Evolutionary conservation across 2,329 filamentous ascomycete genomes (phyloP), one percentile per base, ranked within the genome.

Genomic region (Fusarium duplospermum): DNA sequence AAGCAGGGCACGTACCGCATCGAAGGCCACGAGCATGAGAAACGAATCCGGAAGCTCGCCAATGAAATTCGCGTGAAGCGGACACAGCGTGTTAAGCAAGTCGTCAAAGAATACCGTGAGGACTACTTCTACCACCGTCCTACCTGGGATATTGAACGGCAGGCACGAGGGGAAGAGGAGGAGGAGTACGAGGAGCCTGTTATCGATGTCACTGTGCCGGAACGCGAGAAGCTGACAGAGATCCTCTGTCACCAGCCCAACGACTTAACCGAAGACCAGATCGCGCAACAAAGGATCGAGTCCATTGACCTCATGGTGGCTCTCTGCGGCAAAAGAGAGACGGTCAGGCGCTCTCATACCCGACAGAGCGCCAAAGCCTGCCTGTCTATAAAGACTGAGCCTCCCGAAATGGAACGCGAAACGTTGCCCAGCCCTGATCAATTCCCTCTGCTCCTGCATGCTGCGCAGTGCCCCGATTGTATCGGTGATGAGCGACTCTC

Each of bases 281-380:
- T 38, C 36, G 9, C 5, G 6, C 4, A 38, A 18, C 36, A 8
- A 38, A 38, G 16, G 36, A 38, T 38, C 7, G 3, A 38, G 18
- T 9, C 16, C 7, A n/a, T 38, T 8, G 18, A 18, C n/a, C 36
- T 38, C 18, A 38, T 38, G 18, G 69, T 76, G 1, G 60, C 65
- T 18, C 70, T 80, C 9, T 79, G 31, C 38, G 45, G 70, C 24
- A 78, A 77, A 47, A 62, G 70, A 56, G 76, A 80, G 64, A 77
- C 63, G 4, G 42, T 65, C 27, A 78, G 65, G 69, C 62, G n/a
- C 22, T 24, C 58, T 29, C 42, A 36, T 20, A 38, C 52, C 13
- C n/a, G 40, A 40, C 4, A 42, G 5, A 67, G 20, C 29, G 18
- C 27, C 11, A 38, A 58, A 18, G 20, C 50, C 9, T 6, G 2